A percentile compares a stretch with the other conserved stretches of the same genome.
These are phyloP conservation scores for Begonia masoniana DNA, from an alignment of 306 rosid species.

Conservation along the genomic window DNA sequence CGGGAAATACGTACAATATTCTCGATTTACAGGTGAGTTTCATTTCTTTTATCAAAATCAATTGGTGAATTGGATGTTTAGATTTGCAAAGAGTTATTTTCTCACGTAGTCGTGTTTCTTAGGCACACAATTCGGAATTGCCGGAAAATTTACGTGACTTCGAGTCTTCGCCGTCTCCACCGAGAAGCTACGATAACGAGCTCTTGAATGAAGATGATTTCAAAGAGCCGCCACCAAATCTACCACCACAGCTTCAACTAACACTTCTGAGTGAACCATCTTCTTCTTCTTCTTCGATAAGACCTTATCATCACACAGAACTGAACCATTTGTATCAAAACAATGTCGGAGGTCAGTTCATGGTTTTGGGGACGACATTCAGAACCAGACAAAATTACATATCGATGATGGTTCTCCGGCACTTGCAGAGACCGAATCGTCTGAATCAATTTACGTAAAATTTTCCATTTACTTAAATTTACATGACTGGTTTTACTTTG, in stretches of 20 bases:
- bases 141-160: conserved; percentile 24
- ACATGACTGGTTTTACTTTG: too few relatives aligned
- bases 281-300: conserved; percentile 14
- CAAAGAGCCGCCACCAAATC: conserved; percentile 57
- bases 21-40: conserved; percentile 62
- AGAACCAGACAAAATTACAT: conserved; percentile 47
- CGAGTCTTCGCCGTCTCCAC: conserved; percentile 66
- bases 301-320: conserved; percentile 31
- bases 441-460: too few relatives aligned
- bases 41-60: not conserved
- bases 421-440: conserved; percentile 16
- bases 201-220: conserved; percentile 44
- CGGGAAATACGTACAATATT: conserved; percentile 51
- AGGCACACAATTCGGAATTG: conserved; percentile 47
- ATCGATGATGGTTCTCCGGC: conserved; percentile 44
- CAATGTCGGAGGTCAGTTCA: conserved; percentile 30
- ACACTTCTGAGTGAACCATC: conserved; percentile 25
- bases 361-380: conserved; percentile 47
- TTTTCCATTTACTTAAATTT: too few relatives aligned
- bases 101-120: conserved; percentile 1
- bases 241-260: conserved; percentile 56
- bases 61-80: not conserved
- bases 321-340: conserved; percentile 61
- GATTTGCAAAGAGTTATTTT: too few relatives aligned
- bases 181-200: conserved; percentile 61